Base-by-base conservation (phyloP, 192 early-diverging fungal species). In the Backusella sp. region DNA sequence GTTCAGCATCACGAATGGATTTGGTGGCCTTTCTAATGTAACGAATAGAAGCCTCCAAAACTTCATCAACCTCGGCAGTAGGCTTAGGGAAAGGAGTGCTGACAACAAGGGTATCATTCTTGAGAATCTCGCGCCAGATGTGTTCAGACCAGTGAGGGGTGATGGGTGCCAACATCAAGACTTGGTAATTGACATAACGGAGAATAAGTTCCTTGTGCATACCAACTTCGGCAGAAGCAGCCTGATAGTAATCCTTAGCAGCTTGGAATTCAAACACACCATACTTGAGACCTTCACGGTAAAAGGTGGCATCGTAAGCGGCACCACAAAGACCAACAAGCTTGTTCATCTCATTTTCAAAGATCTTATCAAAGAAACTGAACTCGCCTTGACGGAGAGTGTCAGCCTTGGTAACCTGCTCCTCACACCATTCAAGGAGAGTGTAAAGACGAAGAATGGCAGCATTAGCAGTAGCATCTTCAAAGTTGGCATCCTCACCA, bases 401-500 rank as follows among this genome's bases (percentile, higher is more conserved):
- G 56, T 84, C 85, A 28, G 80, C 79, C 32, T 78, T 78, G 67
- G 86, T 77, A 39, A 86, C 66, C 23, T 88, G 77, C 62, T 96
- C 94, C 72, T 93, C 90, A 73, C 91, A 88, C 96, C 96, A 99
- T 78, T 98, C 97, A 73, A 91, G 84, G 56, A 97, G 91, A 35
- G 92, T 97, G 82, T 85, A 92, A 66, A 99, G 87, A 82, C 94
- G 92, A 73, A 99, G 88, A 66, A 99, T 96, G 44, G 96, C 95
- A 39, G 96, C 93, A 78, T 99, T 96, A 75, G 98, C 97, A 32
- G 93, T 98, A 6, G 91, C 79, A 77, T 96, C 93, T 80, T 96
- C 91, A 86, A 99, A 99, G 90, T 99, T 99, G 80, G 98, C 98
- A 86, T 99, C 98, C 76, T 99, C 96, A 66, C 96, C 89, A 72